Percentiles rank a stretch among this genome's conserved stretches.
These are phyloP conservation scores for Fraxinus velutina DNA, from an alignment of 305 asterid species.

Conservation along the genomic window DNA sequence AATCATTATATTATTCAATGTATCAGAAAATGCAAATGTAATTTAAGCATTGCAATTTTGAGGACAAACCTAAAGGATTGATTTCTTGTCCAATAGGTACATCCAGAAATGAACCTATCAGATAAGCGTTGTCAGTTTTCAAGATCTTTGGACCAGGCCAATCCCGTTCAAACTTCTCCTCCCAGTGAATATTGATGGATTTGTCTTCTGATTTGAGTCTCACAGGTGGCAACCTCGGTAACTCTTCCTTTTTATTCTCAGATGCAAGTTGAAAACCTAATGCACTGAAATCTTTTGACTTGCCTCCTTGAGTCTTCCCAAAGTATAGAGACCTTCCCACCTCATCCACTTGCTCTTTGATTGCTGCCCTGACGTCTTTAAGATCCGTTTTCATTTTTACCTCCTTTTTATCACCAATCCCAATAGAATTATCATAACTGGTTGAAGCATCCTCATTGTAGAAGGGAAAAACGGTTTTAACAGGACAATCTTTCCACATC, in stretches of 20 bases:
- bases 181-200: slow-evolving; percentile 78
- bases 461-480: slow-evolving; percentile 66
- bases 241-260: slow-evolving; percentile 77
- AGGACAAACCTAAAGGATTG: slow-evolving; percentile 56
- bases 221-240: slow-evolving; percentile 87
- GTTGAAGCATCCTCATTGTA: slow-evolving; percentile 59
- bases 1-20: not conserved
- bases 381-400: slow-evolving; percentile 55
- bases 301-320: slow-evolving; percentile 55
- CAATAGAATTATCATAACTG: slow-evolving; percentile 48
- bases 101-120: slow-evolving; percentile 86
- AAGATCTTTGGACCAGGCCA: slow-evolving; percentile 55
- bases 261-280: slow-evolving; percentile 51
- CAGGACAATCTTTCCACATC: slow-evolving; percentile 63
- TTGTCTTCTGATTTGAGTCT: slow-evolving; percentile 85
- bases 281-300: slow-evolving; percentile 46
- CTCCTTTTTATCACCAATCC: slow-evolving; percentile 49
- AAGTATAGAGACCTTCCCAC: slow-evolving; percentile 70
- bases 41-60: slow-evolving; percentile 14
- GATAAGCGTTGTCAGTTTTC: slow-evolving; percentile 59
- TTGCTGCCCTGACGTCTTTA: slow-evolving; percentile 50
- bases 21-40: not conserved
- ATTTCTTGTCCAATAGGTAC: slow-evolving; percentile 94
- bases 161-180: slow-evolving; percentile 70
- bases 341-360: slow-evolving; percentile 84